A percentile compares a stretch with the other conserved stretches of the same genome.
Conservation (phyloP, 2,329 filamentous ascomycete genomes). For the Fusarium floridanum region DNA sequence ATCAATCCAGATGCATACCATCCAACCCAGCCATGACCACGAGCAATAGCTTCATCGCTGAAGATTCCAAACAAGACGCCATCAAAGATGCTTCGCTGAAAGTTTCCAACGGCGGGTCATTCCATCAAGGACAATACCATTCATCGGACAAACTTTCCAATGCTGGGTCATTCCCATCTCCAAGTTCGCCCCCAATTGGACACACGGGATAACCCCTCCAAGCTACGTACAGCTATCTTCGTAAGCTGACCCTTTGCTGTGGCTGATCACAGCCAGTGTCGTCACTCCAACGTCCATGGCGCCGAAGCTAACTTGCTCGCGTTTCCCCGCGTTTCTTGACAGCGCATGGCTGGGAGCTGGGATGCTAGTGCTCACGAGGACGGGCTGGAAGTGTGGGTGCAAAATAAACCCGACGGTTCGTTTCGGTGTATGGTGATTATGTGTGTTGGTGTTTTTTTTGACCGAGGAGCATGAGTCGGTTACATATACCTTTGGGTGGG, state of each 20-base stretch:
- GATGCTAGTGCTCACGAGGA: conserved; percentile 31
- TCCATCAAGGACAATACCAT: neutral
- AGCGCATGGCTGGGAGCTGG: conserved; percentile 24
- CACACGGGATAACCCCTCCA: neutral
- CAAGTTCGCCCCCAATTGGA: neutral
- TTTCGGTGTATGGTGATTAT: neutral
- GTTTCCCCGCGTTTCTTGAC: conserved; percentile 35
- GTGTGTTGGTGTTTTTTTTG: conserved; percentile 22
- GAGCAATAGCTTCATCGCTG: neutral
- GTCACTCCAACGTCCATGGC: conserved; percentile 35
- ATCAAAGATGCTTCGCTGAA: neutral
- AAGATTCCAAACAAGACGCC: neutral
- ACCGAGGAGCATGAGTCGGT: neutral
- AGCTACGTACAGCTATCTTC: neutral
- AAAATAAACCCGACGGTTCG: conserved; percentile 19
- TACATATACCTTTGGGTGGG: conserved; percentile 24
- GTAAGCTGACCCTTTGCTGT: neutral
- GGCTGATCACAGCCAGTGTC: conserved; percentile 24
- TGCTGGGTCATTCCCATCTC: neutral
- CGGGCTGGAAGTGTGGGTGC: neutral
- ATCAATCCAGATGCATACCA: neutral
- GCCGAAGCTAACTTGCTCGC: conserved; percentile 8
- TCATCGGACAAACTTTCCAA: neutral
- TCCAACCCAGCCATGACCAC: neutral
- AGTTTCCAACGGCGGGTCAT: neutral